phyloP scores from a whole-genome alignment of 2,329 filamentous ascomycete genomes.

The Colletotrichum lentis region DNA sequence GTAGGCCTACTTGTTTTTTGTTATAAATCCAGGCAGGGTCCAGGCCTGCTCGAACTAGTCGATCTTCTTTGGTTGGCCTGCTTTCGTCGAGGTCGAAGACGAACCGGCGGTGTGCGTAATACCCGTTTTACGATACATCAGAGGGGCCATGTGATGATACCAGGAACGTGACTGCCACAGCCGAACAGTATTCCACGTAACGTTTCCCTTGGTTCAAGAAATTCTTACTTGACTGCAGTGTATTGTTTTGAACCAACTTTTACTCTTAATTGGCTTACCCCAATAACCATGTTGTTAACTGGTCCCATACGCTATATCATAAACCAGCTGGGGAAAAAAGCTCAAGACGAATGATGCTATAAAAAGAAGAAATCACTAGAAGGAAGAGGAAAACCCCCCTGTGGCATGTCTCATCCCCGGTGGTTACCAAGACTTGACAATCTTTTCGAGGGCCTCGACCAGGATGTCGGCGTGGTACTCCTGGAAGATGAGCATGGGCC shows the following conservation, averaged over 20 bases:
- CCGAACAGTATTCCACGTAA: background rate
- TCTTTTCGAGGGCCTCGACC: constrained; percentile 79
- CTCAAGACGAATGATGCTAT: background rate
- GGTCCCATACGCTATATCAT: constrained; percentile 17
- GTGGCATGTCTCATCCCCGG: background rate
- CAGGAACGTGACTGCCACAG: background rate
- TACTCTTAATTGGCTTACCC: background rate
- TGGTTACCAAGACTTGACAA: constrained; percentile 58
- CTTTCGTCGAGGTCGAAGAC: background rate
- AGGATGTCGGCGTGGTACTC: constrained; percentile 88
- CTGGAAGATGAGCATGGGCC: constrained; percentile 94
- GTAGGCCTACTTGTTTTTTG: background rate
- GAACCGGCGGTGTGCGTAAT: background rate
- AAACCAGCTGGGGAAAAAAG: background rate
- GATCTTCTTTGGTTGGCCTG: background rate
- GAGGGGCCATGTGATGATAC: background rate
- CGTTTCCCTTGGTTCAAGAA: background rate
- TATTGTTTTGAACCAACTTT: constrained; percentile 6
- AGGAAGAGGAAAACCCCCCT: background rate
- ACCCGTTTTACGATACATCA: constrained; percentile 7
- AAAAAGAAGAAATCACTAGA: background rate
- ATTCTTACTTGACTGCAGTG: background rate
- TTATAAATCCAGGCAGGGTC: background rate
- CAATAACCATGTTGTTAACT: background rate
- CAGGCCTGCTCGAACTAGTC: background rate